A percentile compares a stretch with the other conserved stretches of the same genome.
Conservation (phyloP, 2,329 filamentous ascomycete species). For the Orbilia oligospora region DNA sequence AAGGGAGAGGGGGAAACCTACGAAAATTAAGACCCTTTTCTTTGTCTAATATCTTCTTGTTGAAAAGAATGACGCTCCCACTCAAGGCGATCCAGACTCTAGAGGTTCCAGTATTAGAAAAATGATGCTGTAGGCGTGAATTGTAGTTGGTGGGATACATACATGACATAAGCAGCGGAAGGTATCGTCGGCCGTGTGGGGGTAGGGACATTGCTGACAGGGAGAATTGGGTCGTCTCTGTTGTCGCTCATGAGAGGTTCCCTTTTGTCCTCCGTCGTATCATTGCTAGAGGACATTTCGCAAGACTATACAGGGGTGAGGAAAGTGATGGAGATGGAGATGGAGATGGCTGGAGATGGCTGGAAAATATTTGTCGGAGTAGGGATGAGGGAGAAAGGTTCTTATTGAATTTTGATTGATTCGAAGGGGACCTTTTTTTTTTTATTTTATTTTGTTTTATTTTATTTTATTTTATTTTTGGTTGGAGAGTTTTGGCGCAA, state of each 20-base stretch:
- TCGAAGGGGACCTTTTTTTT: too few species aligned
- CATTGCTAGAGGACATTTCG: conserved; percentile 39
- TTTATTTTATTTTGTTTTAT: too few species aligned
- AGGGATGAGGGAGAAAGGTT: neutral
- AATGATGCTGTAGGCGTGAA: conserved; percentile 10
- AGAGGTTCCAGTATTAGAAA: conserved; percentile 60
- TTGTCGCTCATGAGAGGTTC: conserved; percentile 45
- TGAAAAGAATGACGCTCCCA: conserved; percentile 96
- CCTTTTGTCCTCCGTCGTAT: conserved; percentile 46
- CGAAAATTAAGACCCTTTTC: conserved; percentile 76
- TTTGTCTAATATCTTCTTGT: conserved; percentile 96
- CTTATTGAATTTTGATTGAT: neutral
- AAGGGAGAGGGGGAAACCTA: conserved; percentile 69
- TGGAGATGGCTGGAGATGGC: too few species aligned
- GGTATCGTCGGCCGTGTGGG: conserved; percentile 78
- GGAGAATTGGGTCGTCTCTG: conserved; percentile 47
- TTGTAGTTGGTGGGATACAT: conserved; percentile 65
- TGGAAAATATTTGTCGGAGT: neutral
- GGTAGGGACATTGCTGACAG: conserved; percentile 68
- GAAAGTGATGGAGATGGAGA: neutral
- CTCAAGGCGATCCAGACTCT: conserved; percentile 94
- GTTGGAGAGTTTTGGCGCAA: conserved; percentile 27
- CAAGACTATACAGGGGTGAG: neutral
- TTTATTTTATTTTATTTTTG: too few species aligned
- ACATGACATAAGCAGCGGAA: conserved; percentile 87